Evolutionary conservation across 495 filamentous ascomycete genomes (phyloP).

Genomic region (Aspergillus nidulans): DNA sequence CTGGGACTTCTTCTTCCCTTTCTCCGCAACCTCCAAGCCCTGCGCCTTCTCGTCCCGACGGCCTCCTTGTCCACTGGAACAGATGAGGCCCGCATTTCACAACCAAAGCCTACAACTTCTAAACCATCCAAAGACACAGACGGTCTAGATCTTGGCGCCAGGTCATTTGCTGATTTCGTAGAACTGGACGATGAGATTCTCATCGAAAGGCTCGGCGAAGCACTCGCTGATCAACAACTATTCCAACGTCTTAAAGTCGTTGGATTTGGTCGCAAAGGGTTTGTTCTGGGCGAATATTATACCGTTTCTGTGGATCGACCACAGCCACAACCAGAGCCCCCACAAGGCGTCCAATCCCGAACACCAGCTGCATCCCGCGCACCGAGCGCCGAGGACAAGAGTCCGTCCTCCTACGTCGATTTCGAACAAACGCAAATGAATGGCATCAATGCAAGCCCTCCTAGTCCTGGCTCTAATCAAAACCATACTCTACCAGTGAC

Average conservation of each 20-base stretch:
- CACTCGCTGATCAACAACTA: constrained; percentile 32
- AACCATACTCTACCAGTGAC: not conserved
- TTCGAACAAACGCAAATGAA: not conserved
- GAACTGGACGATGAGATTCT: constrained; percentile 36
- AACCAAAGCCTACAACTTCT: not conserved
- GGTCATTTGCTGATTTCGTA: constrained; percentile 30
- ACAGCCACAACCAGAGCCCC: not conserved
- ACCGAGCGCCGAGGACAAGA: constrained; percentile 12
- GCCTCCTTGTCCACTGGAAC: constrained; percentile 12
- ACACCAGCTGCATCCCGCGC: constrained; percentile 13
- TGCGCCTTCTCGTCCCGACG: constrained; percentile 42
- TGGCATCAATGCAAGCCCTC: not conserved
- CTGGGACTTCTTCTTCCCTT: constrained; percentile 45
- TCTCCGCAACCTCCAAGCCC: constrained; percentile 39
- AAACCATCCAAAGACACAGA: not conserved
- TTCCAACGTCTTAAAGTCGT: constrained; percentile 34
- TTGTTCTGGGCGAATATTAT: constrained; percentile 35
- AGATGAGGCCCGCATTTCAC: not conserved
- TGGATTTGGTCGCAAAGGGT: constrained; percentile 39
- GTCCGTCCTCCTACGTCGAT: not conserved
- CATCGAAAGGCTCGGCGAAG: constrained; percentile 27
- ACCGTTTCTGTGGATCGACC: constrained; percentile 18
- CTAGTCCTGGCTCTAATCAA: not conserved
- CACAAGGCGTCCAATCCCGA: constrained; percentile 12
- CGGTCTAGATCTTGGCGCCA: constrained; percentile 17